These are phyloP conservation scores for Scleroderma bovista DNA, from an alignment of 768 basidiomycete genomes.

Conservation along the genomic window DNA sequence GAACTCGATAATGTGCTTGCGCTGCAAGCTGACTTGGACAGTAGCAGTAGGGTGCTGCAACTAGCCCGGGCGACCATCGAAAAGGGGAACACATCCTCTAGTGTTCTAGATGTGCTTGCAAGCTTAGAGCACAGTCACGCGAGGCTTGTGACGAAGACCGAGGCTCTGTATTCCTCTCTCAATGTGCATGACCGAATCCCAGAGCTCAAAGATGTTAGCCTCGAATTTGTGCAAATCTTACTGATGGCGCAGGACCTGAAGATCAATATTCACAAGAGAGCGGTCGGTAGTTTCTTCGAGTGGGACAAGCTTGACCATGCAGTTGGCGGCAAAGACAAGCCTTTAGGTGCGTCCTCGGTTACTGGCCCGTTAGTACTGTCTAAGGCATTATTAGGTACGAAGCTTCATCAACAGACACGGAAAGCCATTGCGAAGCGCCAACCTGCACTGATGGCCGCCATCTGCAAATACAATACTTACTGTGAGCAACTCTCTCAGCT, in stretches of 20 bases:
- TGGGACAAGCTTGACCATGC: conserved; percentile 34
- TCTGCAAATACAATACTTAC: conserved; percentile 26
- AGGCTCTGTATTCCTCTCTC: conserved; percentile 30
- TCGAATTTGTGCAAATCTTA: conserved; percentile 28
- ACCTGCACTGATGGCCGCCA: conserved; percentile 15
- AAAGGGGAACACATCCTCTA: neutral
- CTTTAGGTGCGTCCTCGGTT: conserved; percentile 12
- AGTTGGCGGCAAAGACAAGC: conserved; percentile 22
- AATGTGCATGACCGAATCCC: conserved; percentile 30
- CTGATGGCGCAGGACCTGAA: conserved; percentile 35
- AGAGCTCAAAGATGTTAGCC: conserved; percentile 24
- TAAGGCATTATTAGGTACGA: conserved; percentile 17
- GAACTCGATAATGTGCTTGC: conserved; percentile 28
- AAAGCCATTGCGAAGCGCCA: conserved; percentile 23
- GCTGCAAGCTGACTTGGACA: conserved; percentile 27
- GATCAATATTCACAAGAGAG: conserved; percentile 32
- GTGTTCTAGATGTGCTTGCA: conserved; percentile 11
- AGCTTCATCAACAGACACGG: conserved; percentile 26
- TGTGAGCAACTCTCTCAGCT: conserved; percentile 18
- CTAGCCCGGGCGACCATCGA: conserved; percentile 6
- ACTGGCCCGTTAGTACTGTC: conserved; percentile 18
- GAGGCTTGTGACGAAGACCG: conserved; percentile 18
- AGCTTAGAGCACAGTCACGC: conserved; percentile 17
- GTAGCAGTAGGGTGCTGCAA: conserved; percentile 17
- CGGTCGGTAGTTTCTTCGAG: conserved; percentile 32